A percentile compares a stretch with the other conserved stretches of the same genome.
These are phyloP conservation scores for Haberlea rhodopensis DNA, from an alignment of 257 asterid genomes.

Conservation along the genomic window DNA sequence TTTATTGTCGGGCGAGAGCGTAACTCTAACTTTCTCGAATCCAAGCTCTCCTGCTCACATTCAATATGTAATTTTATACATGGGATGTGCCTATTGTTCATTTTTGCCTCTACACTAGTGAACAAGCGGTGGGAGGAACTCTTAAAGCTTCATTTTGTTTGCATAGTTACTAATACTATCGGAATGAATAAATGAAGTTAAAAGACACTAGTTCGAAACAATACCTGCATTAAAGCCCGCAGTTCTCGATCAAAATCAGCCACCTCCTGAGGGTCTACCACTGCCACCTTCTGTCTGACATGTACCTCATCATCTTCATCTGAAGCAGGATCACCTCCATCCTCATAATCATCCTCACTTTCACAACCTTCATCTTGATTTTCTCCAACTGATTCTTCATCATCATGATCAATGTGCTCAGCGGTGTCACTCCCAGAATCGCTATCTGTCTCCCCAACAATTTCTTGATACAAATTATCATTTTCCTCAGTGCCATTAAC, in stretches of 20 bases:
- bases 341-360: conserved; percentile 75
- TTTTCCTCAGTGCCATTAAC: conserved; percentile 65
- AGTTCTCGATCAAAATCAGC: conserved; percentile 94
- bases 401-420: conserved; percentile 61
- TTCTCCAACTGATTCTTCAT: conserved; percentile 69
- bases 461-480: conserved; percentile 67
- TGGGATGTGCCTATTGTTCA: background rate
- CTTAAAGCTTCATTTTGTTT: background rate
- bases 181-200: background rate
- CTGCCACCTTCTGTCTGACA: conserved; percentile 82
- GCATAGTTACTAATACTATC: background rate
- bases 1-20: conserved; percentile 84
- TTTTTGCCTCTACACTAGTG: background rate
- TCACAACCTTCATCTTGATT: conserved; percentile 68
- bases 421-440: conserved; percentile 86
- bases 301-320: conserved; percentile 90
- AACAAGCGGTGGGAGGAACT: background rate
- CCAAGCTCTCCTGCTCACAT: conserved; percentile 90
- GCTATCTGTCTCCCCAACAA: conserved; percentile 65
- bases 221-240: conserved; percentile 95
- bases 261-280: conserved; percentile 80
- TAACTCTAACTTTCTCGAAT: conserved; percentile 85
- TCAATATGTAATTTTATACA: conserved; percentile 1
- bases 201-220: conserved; percentile 12
- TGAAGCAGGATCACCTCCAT: conserved; percentile 64